Conservation (phyloP, 192 early-diverging fungal genomes). For the Coemansia sp. region DNA sequence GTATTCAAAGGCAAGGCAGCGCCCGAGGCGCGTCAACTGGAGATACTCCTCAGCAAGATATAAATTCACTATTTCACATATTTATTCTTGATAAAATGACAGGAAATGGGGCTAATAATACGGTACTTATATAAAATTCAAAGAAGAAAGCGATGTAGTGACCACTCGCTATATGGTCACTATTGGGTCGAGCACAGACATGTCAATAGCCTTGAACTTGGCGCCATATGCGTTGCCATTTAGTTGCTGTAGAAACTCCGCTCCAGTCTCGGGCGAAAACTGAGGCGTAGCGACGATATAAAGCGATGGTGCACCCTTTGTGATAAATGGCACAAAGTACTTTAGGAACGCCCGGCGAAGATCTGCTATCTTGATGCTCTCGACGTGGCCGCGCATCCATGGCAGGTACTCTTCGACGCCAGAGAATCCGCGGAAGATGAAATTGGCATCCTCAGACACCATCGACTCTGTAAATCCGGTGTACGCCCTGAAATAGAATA, state of each 20-base stretch:
- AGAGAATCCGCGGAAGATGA: slow-evolving; percentile 24
- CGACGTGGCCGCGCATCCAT: slow-evolving; percentile 43
- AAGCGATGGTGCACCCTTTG: slow-evolving; percentile 17
- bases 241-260: slow-evolving; percentile 15
- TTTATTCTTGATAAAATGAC: not conserved
- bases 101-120: not conserved
- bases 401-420: slow-evolving; percentile 39
- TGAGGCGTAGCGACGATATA: slow-evolving; percentile 44
- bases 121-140: not conserved
- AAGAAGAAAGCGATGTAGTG: not conserved
- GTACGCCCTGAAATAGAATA: slow-evolving; percentile 25
- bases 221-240: slow-evolving; percentile 36
- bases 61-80: not conserved
- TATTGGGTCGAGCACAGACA: slow-evolving; percentile 33
- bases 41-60: no score
- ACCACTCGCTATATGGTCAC: slow-evolving; percentile 15
- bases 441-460: slow-evolving; percentile 30
- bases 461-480: slow-evolving; percentile 15
- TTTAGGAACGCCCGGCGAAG: slow-evolving; percentile 32
- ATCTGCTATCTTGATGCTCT: slow-evolving; percentile 27
- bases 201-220: slow-evolving; percentile 21
- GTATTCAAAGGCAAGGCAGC: no score
- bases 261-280: slow-evolving; percentile 7
- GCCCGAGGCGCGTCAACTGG: no score
- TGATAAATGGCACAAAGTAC: slow-evolving; percentile 32